Conservation (phyloP, 2,329 filamentous ascomycete genomes). For the Aspergillus spinulosporus region DNA sequence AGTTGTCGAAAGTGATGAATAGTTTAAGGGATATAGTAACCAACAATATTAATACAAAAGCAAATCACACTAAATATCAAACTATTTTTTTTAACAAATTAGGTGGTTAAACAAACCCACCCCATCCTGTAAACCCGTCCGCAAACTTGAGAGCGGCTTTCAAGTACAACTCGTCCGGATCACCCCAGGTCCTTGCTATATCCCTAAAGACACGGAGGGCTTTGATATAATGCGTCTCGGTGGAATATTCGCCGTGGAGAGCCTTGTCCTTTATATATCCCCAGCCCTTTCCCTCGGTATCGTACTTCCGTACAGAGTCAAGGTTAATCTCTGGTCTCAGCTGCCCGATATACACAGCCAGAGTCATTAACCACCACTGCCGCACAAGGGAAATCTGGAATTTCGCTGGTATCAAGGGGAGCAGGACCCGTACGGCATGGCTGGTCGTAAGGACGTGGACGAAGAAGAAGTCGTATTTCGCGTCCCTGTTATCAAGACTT, state of each 20-base stretch:
- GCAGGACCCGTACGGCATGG: constrained; percentile 81
- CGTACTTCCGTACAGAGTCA: constrained; percentile 61
- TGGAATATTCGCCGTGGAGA: constrained; percentile 64
- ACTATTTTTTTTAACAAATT: neutral
- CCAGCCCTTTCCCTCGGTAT: constrained; percentile 70
- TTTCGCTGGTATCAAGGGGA: constrained; percentile 72
- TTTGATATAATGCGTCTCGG: constrained; percentile 86
- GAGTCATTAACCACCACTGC: constrained; percentile 85
- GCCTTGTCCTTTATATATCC: constrained; percentile 71
- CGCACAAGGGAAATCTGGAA: constrained; percentile 73
- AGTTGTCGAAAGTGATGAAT: neutral
- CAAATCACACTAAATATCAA: neutral
- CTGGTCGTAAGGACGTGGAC: constrained; percentile 80
- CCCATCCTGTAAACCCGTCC: constrained; percentile 63
- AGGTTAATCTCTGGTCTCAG: constrained; percentile 70
- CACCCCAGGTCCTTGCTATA: constrained; percentile 44
- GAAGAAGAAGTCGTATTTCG: constrained; percentile 76
- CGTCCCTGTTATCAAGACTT: constrained; percentile 31
- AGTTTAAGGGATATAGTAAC: neutral
- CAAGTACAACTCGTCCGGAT: constrained; percentile 48
- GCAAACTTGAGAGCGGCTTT: constrained; percentile 53
- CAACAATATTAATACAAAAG: neutral
- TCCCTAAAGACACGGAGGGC: constrained; percentile 60
- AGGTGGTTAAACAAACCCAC: constrained; percentile 47
- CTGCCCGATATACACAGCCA: constrained; percentile 75